Evolutionary conservation across 2,329 filamentous ascomycete genomes (phyloP), one percentile per base, ranked within the genome.

Genomic region (Aureobasidium sp.): DNA sequence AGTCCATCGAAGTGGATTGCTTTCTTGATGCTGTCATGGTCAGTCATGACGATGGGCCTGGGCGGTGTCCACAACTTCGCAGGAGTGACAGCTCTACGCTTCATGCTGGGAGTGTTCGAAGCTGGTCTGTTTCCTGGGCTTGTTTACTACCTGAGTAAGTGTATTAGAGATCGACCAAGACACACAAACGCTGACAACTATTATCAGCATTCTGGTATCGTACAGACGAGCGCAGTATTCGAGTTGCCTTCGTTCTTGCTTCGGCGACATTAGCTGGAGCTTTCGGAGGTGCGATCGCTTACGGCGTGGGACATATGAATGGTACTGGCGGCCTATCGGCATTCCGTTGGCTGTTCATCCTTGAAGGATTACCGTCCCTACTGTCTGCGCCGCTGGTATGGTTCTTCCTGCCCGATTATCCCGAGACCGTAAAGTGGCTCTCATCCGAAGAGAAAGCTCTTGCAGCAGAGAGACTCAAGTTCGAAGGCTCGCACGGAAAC

Each of bases 211-310:
- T 83, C 66, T 83, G 82, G 75, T 85, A 84, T 67, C 78, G 79
- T 21, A 75, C 78, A 7, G 77, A 80, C 3, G 83, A 86, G 68
- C 75, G 81, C 21, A 81, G 79, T 1, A 79, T 84, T 68, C 81
- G 84, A 8, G 81, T 88, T 68, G 80, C 81, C 0, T 77, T 81
- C 63, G 76, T 79, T 67, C 71, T 82, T 53, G 81, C 68, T 70
- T 84, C 75, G 73, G 85, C 72, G n/a, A 83, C 82, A 71, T 79
- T 77, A 66, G 81, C 72, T 65, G 79, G 73, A 37, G 80, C 79
- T 0, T 83, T 84, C 66, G 80, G 81, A 4, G 81, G 81, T 2
- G 75, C 80, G 7, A 78, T 78, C 67, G 84, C 83, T 1, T 85
- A 81, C 61, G 81, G 74, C 0, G 73, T 79, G 0, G 76, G 76